Percentiles rank a stretch among this genome's conserved stretches.
phyloP scores from a whole-genome alignment of 306 rosid genomes.

The Fagus sylvatica region DNA sequence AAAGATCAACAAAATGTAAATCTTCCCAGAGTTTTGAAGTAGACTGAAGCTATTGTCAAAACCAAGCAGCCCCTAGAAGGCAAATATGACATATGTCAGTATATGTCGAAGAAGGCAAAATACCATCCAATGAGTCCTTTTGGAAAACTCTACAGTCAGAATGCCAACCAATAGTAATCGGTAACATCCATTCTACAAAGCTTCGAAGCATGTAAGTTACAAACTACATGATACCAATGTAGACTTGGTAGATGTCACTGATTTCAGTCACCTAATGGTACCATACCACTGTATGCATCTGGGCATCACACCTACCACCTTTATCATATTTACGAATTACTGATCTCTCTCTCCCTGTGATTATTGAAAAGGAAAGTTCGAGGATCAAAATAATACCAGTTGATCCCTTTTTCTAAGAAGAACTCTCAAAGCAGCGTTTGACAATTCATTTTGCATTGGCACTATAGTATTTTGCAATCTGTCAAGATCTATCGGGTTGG shows the following conservation, averaged over 20 bases:
- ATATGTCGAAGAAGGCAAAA: neutral
- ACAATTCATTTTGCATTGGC: slow-evolving; percentile 47
- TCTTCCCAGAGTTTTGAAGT: neutral
- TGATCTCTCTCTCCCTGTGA: neutral
- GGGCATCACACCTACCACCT: neutral
- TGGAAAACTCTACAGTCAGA: neutral
- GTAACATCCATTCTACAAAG: neutral
- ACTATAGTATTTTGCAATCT: slow-evolving; percentile 38
- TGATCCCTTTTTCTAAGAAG: slow-evolving; percentile 53
- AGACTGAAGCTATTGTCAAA: neutral
- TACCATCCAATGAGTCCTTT: neutral
- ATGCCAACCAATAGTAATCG: neutral
- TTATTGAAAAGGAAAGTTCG: neutral
- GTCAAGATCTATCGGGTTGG: slow-evolving; percentile 28
- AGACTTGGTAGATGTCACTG: neutral
- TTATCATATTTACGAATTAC: neutral
- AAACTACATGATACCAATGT: neutral
- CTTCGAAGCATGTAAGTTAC: neutral
- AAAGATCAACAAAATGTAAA: slow-evolving; percentile 1
- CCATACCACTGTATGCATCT: neutral
- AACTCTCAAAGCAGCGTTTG: slow-evolving; percentile 55
- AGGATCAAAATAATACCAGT: slow-evolving; percentile 48
- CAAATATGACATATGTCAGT: slow-evolving; percentile 1
- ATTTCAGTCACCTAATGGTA: neutral
- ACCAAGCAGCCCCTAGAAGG: neutral